Conservation (phyloP, 2,329 filamentous ascomycete genomes). For the Hypomyces perniciosus region DNA sequence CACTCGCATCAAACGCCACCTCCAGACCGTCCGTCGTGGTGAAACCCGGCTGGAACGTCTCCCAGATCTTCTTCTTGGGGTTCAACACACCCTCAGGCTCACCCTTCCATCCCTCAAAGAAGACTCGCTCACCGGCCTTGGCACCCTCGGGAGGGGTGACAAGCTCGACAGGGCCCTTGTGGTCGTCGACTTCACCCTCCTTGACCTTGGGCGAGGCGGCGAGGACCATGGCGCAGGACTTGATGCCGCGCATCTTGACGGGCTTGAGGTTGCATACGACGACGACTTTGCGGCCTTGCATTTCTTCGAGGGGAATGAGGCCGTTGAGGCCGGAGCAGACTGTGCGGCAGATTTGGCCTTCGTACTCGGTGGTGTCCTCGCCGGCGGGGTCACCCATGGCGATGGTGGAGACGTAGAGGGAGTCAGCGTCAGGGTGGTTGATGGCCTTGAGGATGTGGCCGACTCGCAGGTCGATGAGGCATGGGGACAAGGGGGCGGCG, state of each 20-base stretch:
- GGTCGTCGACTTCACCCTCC: slow-evolving; percentile 77
- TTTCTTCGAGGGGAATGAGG: slow-evolving; percentile 84
- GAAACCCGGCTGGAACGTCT: slow-evolving; percentile 93
- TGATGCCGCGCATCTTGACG: slow-evolving; percentile 92
- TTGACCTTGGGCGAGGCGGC: slow-evolving; percentile 80
- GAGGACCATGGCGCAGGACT: slow-evolving; percentile 80
- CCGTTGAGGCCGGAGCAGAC: slow-evolving; percentile 97
- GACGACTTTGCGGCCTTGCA: slow-evolving; percentile 93
- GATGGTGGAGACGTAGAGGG: slow-evolving; percentile 90
- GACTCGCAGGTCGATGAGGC: slow-evolving; percentile 88
- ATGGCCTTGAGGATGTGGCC: slow-evolving; percentile 95
- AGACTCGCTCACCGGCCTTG: slow-evolving; percentile 79
- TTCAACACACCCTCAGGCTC: slow-evolving; percentile 91
- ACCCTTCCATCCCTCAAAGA: slow-evolving; percentile 90
- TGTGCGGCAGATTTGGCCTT: slow-evolving; percentile 86
- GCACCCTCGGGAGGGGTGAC: slow-evolving; percentile 74
- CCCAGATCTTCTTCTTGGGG: slow-evolving; percentile 99
- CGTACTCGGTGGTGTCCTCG: slow-evolving; percentile 85
- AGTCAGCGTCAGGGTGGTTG: slow-evolving; percentile 95
- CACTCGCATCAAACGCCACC: slow-evolving; percentile 78
- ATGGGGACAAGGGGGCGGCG: slow-evolving; percentile 72
- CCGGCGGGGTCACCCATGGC: slow-evolving; percentile 84
- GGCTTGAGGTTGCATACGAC: slow-evolving; percentile 98
- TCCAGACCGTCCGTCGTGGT: slow-evolving; percentile 76
- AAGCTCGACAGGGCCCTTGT: slow-evolving; percentile 87